Evolutionary conservation across 2,329 filamentous ascomycete species (phyloP).

Genomic region (Lecanicillium sp.): DNA sequence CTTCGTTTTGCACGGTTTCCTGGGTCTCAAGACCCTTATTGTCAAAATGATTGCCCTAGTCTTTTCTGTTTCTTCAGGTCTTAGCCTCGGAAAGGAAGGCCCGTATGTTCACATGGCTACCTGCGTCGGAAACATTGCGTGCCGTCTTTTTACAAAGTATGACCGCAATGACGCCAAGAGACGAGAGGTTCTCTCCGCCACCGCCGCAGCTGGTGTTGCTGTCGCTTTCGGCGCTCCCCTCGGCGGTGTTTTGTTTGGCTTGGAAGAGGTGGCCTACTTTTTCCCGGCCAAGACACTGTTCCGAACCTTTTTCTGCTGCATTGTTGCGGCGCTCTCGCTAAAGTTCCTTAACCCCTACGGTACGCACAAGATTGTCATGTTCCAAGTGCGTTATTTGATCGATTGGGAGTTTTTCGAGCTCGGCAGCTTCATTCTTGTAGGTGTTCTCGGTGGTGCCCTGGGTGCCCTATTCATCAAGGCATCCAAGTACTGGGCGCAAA

Average conservation of each 20-base stretch:
- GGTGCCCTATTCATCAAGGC: slow-evolving; percentile 97
- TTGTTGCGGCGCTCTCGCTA: slow-evolving; percentile 81
- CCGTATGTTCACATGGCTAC: slow-evolving; percentile 97
- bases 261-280: slow-evolving; percentile 96
- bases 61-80: slow-evolving; percentile 82
- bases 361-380: slow-evolving; percentile 93
- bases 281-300: slow-evolving; percentile 97
- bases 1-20: slow-evolving; percentile 92
- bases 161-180: slow-evolving; percentile 90
- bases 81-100: slow-evolving; percentile 90
- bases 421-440: slow-evolving; percentile 75
- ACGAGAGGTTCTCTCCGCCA: slow-evolving; percentile 87
- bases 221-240: slow-evolving; percentile 88
- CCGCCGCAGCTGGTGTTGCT: slow-evolving; percentile 84
- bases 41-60: slow-evolving; percentile 80
- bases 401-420: slow-evolving; percentile 97
- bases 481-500: slow-evolving; percentile 80
- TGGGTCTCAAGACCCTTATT: slow-evolving; percentile 79
- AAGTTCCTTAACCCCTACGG: slow-evolving; percentile 96
- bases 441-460: slow-evolving; percentile 73
- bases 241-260: slow-evolving; percentile 82
- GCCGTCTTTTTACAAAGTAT: slow-evolving; percentile 91
- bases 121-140: slow-evolving; percentile 91
- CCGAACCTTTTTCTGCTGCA: slow-evolving; percentile 96
- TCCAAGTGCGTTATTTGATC: slow-evolving; percentile 81